phyloP scores from a whole-genome alignment of 495 filamentous ascomycete genomes.

The Xylaria telfairii region DNA sequence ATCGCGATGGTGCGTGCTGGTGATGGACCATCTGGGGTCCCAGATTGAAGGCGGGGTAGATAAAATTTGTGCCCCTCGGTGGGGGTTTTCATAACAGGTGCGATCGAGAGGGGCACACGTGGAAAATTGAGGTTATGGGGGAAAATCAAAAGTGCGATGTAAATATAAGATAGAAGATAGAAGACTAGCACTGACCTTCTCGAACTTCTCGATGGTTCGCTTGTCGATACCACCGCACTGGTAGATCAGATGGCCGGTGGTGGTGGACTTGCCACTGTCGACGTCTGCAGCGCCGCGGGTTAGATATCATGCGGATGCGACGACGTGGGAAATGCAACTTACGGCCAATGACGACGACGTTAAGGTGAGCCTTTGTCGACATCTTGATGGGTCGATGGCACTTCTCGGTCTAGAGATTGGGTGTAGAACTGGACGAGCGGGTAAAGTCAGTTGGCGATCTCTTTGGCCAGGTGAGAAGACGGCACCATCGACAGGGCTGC shows the following conservation, averaged over 20 bases:
- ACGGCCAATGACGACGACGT: constrained; percentile 98
- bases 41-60: constrained; percentile 41
- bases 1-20: background rate
- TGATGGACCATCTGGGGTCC: constrained; percentile 39
- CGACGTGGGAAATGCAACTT: constrained; percentile 69
- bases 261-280: constrained; percentile 99
- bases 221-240: constrained; percentile 99
- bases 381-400: constrained; percentile 12
- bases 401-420: constrained; percentile 20
- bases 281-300: constrained; percentile 66
- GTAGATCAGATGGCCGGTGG: constrained; percentile 97
- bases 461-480: background rate
- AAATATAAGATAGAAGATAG: constrained; percentile 5
- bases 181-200: constrained; percentile 77
- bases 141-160: constrained; percentile 22
- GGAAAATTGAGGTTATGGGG: constrained; percentile 23
- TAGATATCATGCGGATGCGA: constrained; percentile 27
- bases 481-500: background rate
- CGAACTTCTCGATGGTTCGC: constrained; percentile 99
- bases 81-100: constrained; percentile 29
- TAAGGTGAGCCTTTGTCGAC: constrained; percentile 69
- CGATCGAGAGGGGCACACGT: constrained; percentile 36
- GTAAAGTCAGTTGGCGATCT: constrained; percentile 11
- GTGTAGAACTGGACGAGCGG: constrained; percentile 2
- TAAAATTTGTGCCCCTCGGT: constrained; percentile 46